Percentiles rank a stretch among this genome's conserved stretches.
Evolutionary conservation across 352 stramenopile species (phyloP).

Genomic region (Pythium brassicae): DNA sequence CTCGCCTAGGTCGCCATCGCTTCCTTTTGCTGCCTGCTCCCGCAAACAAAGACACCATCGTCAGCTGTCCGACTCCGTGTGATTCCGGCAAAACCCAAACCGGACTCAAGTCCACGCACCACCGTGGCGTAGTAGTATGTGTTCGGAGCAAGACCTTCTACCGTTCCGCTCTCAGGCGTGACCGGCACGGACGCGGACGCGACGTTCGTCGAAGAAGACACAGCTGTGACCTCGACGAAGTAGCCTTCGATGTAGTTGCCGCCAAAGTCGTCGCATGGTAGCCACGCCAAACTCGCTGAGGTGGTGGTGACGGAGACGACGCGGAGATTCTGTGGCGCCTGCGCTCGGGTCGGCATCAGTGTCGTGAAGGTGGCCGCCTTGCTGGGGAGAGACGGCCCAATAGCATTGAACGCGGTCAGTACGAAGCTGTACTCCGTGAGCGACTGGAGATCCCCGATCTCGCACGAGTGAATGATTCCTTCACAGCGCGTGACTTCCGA

Average conservation of each 20-base stretch:
- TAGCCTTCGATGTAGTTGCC: slow-evolving; percentile 41
- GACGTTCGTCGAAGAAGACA: neutral
- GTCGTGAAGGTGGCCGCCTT: slow-evolving; percentile 19
- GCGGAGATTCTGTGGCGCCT: slow-evolving; percentile 23
- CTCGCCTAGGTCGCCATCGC: slow-evolving; percentile 21
- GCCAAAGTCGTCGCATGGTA: slow-evolving; percentile 35
- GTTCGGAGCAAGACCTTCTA: slow-evolving; percentile 18
- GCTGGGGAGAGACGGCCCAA: slow-evolving; percentile 31
- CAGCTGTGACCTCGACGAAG: slow-evolving; percentile 16
- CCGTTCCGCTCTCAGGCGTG: slow-evolving; percentile 15
- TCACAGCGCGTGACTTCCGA: slow-evolving; percentile 28
- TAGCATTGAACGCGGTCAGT: slow-evolving; percentile 28
- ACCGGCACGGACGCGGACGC: slow-evolving; percentile 13
- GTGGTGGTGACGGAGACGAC: slow-evolving; percentile 10
- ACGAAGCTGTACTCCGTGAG: slow-evolving; percentile 39
- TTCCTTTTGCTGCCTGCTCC: slow-evolving; percentile 24
- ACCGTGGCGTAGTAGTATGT: slow-evolving; percentile 40
- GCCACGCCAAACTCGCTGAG: slow-evolving; percentile 28
- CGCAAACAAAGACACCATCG: neutral
- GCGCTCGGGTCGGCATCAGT: slow-evolving; percentile 17
- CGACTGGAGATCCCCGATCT: slow-evolving; percentile 29
- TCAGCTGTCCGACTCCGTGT: neutral
- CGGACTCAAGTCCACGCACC: slow-evolving; percentile 23
- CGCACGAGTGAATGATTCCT: slow-evolving; percentile 38
- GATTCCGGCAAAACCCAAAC: neutral